These are phyloP conservation scores for Fusarium napiforme DNA, from an alignment of 2,329 filamentous ascomycete species.

Conservation along the genomic window DNA sequence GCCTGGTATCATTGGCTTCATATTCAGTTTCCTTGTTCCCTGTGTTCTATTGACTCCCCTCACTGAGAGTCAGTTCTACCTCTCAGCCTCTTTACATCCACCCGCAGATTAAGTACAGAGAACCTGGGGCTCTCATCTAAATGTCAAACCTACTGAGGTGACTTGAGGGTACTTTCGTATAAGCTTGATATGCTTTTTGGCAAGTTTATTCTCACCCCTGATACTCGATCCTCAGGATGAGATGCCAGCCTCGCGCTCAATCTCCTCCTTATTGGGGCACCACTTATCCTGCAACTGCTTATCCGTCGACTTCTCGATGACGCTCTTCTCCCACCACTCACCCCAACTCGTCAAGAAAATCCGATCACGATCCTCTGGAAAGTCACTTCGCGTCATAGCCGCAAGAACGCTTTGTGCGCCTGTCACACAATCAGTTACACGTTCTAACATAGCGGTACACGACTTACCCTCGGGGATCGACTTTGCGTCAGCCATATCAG, in stretches of 20 bases:
- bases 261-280: conserved; percentile 58
- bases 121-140: too few relatives aligned
- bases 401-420: conserved; percentile 58
- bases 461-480: conserved; percentile 59
- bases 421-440: conserved; percentile 40
- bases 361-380: conserved; percentile 62
- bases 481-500: conserved; percentile 60
- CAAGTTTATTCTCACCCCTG: not conserved
- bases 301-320: conserved; percentile 55
- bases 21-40: not conserved
- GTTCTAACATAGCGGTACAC: too few relatives aligned
- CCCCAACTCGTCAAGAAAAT: conserved; percentile 68
- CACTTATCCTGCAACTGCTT: conserved; percentile 63
- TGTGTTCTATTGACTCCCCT: not conserved
- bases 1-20: not conserved
- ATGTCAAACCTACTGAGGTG: not conserved
- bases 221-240: not conserved
- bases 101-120: not conserved
- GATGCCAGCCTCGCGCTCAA: conserved; percentile 57
- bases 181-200: not conserved
- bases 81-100: not conserved
- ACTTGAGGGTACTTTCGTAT: not conserved
- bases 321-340: conserved; percentile 64
- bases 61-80: not conserved
- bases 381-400: conserved; percentile 57